Percentiles rank a stretch among this genome's conserved stretches.
Conservation (phyloP, 2,329 filamentous ascomycete genomes). For the Fusarium sacchari region DNA sequence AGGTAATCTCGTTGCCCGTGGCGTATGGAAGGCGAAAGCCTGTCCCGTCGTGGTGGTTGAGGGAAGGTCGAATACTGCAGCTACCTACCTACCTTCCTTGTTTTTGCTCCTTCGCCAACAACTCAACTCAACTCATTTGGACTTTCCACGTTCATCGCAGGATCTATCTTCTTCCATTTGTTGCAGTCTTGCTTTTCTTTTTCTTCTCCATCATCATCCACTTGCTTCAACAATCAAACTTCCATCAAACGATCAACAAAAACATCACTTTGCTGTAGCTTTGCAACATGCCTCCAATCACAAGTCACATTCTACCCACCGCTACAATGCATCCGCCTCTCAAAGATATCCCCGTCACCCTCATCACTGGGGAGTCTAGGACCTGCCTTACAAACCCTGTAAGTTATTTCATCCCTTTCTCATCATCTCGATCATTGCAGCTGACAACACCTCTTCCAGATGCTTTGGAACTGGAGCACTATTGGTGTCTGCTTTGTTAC, state of each 20-base stretch:
- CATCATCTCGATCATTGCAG: neutral
- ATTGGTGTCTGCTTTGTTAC: slow-evolving; percentile 78
- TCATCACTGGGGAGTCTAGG: neutral
- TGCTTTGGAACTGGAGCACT: slow-evolving; percentile 84
- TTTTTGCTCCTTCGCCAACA: too few species aligned
- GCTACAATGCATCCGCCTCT: slow-evolving; percentile 38
- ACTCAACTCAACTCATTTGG: too few species aligned
- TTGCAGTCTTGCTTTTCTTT: neutral
- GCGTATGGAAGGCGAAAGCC: too few species aligned
- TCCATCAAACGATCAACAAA: neutral
- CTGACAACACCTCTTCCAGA: slow-evolving; percentile 56
- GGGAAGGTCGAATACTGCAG: too few species aligned
- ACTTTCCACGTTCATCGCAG: too few species aligned
- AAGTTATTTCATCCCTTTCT: slow-evolving; percentile 12
- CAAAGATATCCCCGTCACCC: slow-evolving; percentile 14
- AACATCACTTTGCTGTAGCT: neutral
- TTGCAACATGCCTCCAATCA: neutral
- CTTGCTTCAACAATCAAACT: neutral
- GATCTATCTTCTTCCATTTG: too few species aligned
- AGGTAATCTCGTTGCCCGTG: too few species aligned
- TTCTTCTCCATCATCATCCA: neutral
- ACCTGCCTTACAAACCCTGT: slow-evolving; percentile 32
- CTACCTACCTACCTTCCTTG: too few species aligned
- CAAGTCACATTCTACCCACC: slow-evolving; percentile 16
- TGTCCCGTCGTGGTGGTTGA: too few species aligned